Conservation (phyloP, 768 basidiomycete genomes). For the Amanita molliuscula region DNA sequence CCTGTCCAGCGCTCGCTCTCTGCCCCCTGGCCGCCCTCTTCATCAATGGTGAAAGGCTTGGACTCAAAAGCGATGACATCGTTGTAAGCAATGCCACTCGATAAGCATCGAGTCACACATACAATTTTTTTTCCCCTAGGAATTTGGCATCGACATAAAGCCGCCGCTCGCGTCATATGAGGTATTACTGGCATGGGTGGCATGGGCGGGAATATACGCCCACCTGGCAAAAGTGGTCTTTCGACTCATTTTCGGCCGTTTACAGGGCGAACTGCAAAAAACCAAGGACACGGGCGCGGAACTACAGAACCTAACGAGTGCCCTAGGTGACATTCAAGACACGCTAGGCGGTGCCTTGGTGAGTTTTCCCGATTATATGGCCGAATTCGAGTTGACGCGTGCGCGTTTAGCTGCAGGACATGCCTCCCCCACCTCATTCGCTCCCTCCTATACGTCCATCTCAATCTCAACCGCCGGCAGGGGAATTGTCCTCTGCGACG, state of each 20-base stretch:
- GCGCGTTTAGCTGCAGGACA: constrained; percentile 29
- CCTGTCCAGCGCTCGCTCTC: too few species aligned
- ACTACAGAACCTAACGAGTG: constrained; percentile 60
- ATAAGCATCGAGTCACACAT: too few species aligned
- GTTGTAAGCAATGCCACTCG: too few species aligned
- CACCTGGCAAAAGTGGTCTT: constrained; percentile 78
- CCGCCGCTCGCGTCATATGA: too few species aligned
- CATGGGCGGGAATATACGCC: constrained; percentile 61
- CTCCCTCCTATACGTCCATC: constrained; percentile 57
- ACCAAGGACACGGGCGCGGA: constrained; percentile 89
- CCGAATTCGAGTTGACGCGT: neutral
- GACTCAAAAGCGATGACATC: too few species aligned
- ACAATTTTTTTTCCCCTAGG: too few species aligned
- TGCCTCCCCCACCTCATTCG: constrained; percentile 10
- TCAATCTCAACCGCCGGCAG: constrained; percentile 6
- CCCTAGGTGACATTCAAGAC: constrained; percentile 86
- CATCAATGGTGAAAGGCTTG: too few species aligned
- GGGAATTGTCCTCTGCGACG: constrained; percentile 2
- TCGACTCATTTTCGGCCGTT: constrained; percentile 74
- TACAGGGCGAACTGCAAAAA: constrained; percentile 93
- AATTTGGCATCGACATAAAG: too few species aligned
- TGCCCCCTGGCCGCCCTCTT: too few species aligned
- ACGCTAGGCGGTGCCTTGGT: constrained; percentile 80
- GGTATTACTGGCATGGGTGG: constrained; percentile 63
- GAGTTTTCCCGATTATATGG: constrained; percentile 16